Base-by-base conservation (phyloP, 1,284 basidiomycete genomes). In the Wallemia ichthyophaga region DNA sequence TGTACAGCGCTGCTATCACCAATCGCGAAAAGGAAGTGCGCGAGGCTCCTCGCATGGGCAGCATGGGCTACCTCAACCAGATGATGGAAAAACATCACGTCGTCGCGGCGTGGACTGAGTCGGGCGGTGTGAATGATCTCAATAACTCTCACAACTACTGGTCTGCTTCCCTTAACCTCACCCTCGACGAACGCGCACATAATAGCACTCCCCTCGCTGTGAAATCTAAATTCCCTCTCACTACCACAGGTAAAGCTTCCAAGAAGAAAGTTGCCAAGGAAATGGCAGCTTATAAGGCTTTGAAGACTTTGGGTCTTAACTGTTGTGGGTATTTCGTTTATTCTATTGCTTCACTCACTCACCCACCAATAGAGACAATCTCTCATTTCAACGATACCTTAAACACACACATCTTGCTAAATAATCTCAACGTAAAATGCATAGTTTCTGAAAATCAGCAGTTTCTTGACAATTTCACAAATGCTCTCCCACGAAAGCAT, bases 401-500 rank as follows among this genome's bases (percentile, higher is more conserved):
- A 7, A 31, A 31, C 28, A 17, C 28, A 31, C 17, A 31, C 17
- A 31, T 31, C 28, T 31, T 17, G 7, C 17, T 31, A 7, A 31
- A 31, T 17, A 31, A n/a, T n/a, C n/a, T n/a, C n/a, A n/a, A n/a
- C n/a, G n/a, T n/a, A n/a, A n/a, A n/a, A n/a, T n/a, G n/a, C n/a
- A n/a, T n/a, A n/a, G n/a, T n/a, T n/a, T n/a, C n/a, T n/a, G n/a
- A n/a, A n/a, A n/a, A n/a, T n/a, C n/a, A n/a, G n/a, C n/a, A n/a
- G n/a, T n/a, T n/a, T n/a, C n/a, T n/a, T n/a, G n/a, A n/a, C n/a
- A n/a, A n/a, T n/a, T n/a, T n/a, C n/a, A 56, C 25, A 60, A 24
- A 27, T 37, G 25, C 59, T 28, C 27, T 31, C 58, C 27, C 57
- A 60, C 48, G n/a, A 60, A 60, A 32, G 21, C 57, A 26, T 60